phyloP scores from a whole-genome alignment of 2,329 filamentous ascomycete genomes.

The Alternaria burnsii region DNA sequence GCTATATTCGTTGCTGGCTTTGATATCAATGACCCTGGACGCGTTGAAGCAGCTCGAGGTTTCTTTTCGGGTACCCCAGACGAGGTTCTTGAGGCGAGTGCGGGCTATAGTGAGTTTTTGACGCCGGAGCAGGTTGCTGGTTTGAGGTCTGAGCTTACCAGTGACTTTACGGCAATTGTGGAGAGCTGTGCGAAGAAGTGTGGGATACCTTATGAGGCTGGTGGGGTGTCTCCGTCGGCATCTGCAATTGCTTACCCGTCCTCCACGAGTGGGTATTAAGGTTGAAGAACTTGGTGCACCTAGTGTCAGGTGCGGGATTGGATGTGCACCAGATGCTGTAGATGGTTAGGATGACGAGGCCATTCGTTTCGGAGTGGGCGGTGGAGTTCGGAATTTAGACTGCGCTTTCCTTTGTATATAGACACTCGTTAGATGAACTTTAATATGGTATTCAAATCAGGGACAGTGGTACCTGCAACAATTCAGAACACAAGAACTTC shows the following conservation, averaged over 20 bases:
- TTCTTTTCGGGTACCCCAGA: constrained; percentile 38
- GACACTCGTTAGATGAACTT: not conserved
- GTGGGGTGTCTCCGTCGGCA: not conserved
- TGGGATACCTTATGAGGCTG: constrained; percentile 23
- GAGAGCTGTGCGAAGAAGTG: constrained; percentile 33
- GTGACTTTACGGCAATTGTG: constrained; percentile 27
- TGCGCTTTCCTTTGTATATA: constrained; percentile 5
- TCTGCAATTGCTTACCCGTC: not conserved
- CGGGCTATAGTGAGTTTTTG: constrained; percentile 28
- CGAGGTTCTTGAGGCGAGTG: constrained; percentile 26
- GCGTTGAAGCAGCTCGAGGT: constrained; percentile 42
- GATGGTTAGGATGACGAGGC: not conserved
- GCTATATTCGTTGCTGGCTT: constrained; percentile 52
- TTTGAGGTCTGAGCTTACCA: constrained; percentile 23
- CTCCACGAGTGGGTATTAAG: constrained; percentile 1
- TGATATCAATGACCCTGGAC: constrained; percentile 49
- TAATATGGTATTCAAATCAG: not conserved
- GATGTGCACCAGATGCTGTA: not conserved
- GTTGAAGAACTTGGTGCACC: not conserved
- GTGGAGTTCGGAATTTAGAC: not conserved
- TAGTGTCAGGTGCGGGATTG: accelerated
- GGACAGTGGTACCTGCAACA: not conserved
- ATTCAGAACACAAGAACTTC: not conserved
- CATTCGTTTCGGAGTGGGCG: not conserved
- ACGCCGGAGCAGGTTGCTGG: constrained; percentile 23